Evolutionary conservation across 2,329 filamentous ascomycete genomes (phyloP).

Genomic region (Fusarium tricinctum): DNA sequence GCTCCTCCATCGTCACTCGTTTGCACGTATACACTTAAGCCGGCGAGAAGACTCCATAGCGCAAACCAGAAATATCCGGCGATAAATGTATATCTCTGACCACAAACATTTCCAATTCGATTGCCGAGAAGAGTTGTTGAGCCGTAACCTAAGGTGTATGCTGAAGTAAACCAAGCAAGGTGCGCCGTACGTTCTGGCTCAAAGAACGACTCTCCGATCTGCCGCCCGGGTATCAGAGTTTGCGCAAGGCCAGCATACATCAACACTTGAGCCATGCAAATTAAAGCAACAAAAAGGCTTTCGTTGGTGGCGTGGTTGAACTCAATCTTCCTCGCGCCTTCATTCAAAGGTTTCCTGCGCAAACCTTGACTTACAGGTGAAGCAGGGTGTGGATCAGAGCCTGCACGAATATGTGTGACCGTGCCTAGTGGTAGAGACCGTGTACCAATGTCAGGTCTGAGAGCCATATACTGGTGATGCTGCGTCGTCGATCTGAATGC

Average conservation of each 20-base stretch:
- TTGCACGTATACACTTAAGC: conserved; percentile 41
- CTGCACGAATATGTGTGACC: conserved; percentile 41
- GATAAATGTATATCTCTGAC: conserved; percentile 44
- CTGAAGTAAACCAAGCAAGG: conserved; percentile 46
- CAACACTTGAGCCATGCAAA: conserved; percentile 47
- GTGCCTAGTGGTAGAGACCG: conserved; percentile 38
- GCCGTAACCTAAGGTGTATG: conserved; percentile 44
- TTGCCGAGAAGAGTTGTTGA: conserved; percentile 41
- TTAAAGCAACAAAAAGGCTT: conserved; percentile 43
- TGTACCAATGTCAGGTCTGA: conserved; percentile 40
- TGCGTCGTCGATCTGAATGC: conserved; percentile 41
- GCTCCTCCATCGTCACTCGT: conserved; percentile 21
- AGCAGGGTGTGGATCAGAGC: conserved; percentile 34
- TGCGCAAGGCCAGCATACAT: conserved; percentile 46
- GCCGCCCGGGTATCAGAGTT: conserved; percentile 42
- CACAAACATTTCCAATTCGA: conserved; percentile 45
- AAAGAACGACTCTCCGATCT: conserved; percentile 43
- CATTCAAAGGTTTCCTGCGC: conserved; percentile 45
- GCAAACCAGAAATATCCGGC: conserved; percentile 47
- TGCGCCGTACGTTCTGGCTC: conserved; percentile 39
- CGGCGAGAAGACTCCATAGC: conserved; percentile 47
- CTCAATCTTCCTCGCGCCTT: conserved; percentile 43
- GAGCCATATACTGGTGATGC: conserved; percentile 42
- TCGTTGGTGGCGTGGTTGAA: conserved; percentile 49
- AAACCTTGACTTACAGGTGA: conserved; percentile 24